Evolutionary conservation across 306 rosid species (phyloP), one percentile per base, ranked within the genome.

Genomic region (Cicer cuneatum): DNA sequence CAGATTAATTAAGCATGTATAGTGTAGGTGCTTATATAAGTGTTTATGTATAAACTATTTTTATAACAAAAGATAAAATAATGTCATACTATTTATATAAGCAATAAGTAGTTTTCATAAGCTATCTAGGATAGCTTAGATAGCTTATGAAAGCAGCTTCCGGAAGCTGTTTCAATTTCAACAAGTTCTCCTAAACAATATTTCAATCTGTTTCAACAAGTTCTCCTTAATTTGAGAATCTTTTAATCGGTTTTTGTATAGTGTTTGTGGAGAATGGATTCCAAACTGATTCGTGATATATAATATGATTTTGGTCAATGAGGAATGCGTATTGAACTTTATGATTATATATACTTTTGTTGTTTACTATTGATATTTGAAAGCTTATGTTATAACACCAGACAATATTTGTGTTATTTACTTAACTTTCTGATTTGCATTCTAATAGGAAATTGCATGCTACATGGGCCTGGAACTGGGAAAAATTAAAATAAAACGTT

Each of bases 381-480:
- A 68, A 42, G 56, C 6, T 54, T 59, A 48, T 75, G 7, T 58
- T 39, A 12, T 49, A 10, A 13, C 40, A 53, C n/a, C n/a, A 19
- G 10, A 16, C 7, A 68, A 12, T 33, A 40, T 68, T 21, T 71
- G 3, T 59, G 33, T 69, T 38, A 58, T 48, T 45, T 41, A 18
- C 40, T 61, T 21, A 60, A 29, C 16, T 49, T 15, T 77, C 40
- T 81, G 65, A 77, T 64, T 56, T 47, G 21, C 38, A 10, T 81
- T 78, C 19, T 19, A 11, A 46, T 79, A 90, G 97, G 97, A 93
- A 89, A 93, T 93, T 81, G 95, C 97, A 7, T 93, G 97, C 87
- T 90, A 86, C 90, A 84, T 93, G 97, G 98, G 97, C 43, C 87
- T 93, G 79, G 93, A 89, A 68, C 90, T 93, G 54, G 97, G 98